Base-by-base conservation (phyloP, 306 rosid species). In the Boehmeria nivea region DNA sequence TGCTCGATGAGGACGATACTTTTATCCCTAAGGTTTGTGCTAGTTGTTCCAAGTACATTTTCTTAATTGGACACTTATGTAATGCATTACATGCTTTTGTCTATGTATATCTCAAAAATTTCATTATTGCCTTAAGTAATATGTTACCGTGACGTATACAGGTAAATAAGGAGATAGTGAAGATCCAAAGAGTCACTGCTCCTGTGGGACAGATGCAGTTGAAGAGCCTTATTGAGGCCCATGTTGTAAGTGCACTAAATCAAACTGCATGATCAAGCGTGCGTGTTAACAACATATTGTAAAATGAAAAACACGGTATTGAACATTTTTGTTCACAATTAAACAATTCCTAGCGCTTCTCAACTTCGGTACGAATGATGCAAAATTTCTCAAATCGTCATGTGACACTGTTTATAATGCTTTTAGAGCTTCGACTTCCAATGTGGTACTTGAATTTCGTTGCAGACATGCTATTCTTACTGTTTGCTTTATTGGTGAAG, bases 131-230 rank as follows among this genome's bases (percentile, higher is more conserved):
- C 31, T 24, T 18, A 10, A 14, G 31, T 50, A 31, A 47, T 69
- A 52, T 68, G 45, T 42, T 57, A 10, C 60, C 25, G 28, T 58
- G 64, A 33, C 40, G 17, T 70, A 67, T 13, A 61, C 89, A 91
- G 98, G 80, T 91, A 56, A 91, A 91, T 70, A 82, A 80, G 64
- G 98, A 91, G 78, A 91, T 91, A 59, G 98, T 91, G 39, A 91
- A 84, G 76, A 78, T 84, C 79, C 98, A 91, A 54, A 80, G 96
- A 58, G 85, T 91, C 52, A 66, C 84, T 28, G 94, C 98, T 0
- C 79, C 96, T 11, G 98, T 78, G 60, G 98, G 96, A 62, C 98
- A 87, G 82, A 82, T 80, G 75, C 95, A 84, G 74, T 87, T 91
- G 75, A 91, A 84, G 83, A 84, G 55, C 81, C 93, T 91, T 8